Conservation (phyloP, 2,329 filamentous ascomycete genomes). For the Capronia americana region DNA sequence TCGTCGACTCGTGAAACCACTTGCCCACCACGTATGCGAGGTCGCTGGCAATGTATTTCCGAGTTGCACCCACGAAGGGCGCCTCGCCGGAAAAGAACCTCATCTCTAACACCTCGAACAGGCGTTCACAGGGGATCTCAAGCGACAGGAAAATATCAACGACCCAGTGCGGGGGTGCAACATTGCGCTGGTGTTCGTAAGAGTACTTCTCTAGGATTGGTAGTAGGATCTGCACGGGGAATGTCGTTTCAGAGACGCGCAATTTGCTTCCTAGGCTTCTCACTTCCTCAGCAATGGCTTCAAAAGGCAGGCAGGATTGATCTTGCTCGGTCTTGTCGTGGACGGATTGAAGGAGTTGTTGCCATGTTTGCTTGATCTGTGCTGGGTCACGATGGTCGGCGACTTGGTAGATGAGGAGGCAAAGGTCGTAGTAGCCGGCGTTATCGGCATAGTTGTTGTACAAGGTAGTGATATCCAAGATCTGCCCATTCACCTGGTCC, state of each 20-base stretch:
- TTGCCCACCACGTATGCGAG: constrained; percentile 65
- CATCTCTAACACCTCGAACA: constrained; percentile 67
- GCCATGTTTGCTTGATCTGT: constrained; percentile 85
- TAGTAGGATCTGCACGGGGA: constrained; percentile 60
- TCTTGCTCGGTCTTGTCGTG: constrained; percentile 62
- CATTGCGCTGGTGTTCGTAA: constrained; percentile 56
- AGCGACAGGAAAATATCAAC: constrained; percentile 70
- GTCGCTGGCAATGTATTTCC: constrained; percentile 64
- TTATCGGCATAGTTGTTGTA: constrained; percentile 92
- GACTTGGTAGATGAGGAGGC: constrained; percentile 86
- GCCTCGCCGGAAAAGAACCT: constrained; percentile 72
- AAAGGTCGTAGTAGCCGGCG: constrained; percentile 91
- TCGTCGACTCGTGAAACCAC: constrained; percentile 66
- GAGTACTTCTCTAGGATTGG: constrained; percentile 63
- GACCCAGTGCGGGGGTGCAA: constrained; percentile 62
- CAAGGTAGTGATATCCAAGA: constrained; percentile 80
- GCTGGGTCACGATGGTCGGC: constrained; percentile 89
- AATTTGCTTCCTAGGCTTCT: constrained; percentile 63
- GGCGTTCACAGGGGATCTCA: constrained; percentile 65
- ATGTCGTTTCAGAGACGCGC: constrained; percentile 61
- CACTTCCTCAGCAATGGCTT: constrained; percentile 60
- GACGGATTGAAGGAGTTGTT: constrained; percentile 75
- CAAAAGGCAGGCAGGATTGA: constrained; percentile 53
- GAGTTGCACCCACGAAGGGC: constrained; percentile 66
- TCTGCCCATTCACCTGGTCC: constrained; percentile 74